Base-by-base conservation (phyloP, 2,329 filamentous ascomycete species). In the Chaetomium sp. region DNA sequence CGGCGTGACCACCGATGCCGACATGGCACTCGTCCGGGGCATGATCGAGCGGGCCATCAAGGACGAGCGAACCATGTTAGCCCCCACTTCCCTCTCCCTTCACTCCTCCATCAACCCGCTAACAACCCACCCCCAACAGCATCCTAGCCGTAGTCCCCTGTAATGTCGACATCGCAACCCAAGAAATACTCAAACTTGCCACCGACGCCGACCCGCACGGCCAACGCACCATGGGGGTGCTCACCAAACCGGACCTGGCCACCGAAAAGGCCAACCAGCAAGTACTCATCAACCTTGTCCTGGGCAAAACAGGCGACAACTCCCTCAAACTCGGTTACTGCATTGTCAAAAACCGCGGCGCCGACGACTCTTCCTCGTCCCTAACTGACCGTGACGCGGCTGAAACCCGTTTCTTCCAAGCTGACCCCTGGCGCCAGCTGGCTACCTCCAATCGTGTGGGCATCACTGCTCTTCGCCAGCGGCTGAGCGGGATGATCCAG, bases 161-260 rank as follows among this genome's bases (percentile, higher is more conserved):
- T 59, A 71, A 71, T 38, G 64, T 70, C 3, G 73, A 76, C 42
- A 65, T 68, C 6, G 70, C 71, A 0, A 75, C 70, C 0, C 70
- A 75, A 48, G 68, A 70, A 33, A 69, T 75, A 10, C 56, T 75
- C 5, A 67, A 68, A 43, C 59, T 74, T 2, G 72, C 72, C 1
- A 70, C 66, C 12, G 55, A 67, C 9, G 68, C 64, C 2, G 78
- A 80, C 10, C 70, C 72, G 0, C 53, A 69, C 0, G 76, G 76
- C 0, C 58, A 65, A 4, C 60, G 77, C 0, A 80, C 76, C 0
- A 63, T 80, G 6, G 75, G 74, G 0, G 73, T 79, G 0, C 69
- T 86, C 0, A 86, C 82, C 0, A 86, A 86, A 60, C 78, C 81
- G 0, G 84, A 87, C 55, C 68, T 85, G 0, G 75, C 77, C 0